Conservation (phyloP, 1,284 basidiomycete genomes). For the Marasmius sp. region DNA sequence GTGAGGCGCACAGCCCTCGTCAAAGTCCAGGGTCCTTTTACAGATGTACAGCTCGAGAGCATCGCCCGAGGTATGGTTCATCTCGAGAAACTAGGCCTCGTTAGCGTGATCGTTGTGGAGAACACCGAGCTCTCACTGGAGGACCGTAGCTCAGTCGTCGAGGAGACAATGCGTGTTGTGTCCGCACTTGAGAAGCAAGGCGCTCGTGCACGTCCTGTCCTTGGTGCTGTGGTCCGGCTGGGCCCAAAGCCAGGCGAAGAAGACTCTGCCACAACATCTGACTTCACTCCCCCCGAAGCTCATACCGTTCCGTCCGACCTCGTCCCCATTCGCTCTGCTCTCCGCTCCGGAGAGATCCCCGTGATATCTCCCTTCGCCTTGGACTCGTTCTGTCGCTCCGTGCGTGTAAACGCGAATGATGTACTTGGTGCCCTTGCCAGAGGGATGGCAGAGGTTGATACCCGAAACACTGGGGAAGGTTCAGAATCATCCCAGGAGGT, state of each 20-base stretch:
- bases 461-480: slow-evolving; percentile 30
- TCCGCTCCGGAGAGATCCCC: slow-evolving; percentile 92
- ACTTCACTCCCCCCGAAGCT: slow-evolving; percentile 58
- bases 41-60: slow-evolving; percentile 91
- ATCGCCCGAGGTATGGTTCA: slow-evolving; percentile 93
- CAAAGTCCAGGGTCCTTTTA: slow-evolving; percentile 97
- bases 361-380: slow-evolving; percentile 94
- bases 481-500: slow-evolving; percentile 46
- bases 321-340: slow-evolving; percentile 81
- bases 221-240: slow-evolving; percentile 83
- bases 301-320: slow-evolving; percentile 79
- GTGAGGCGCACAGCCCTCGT: slow-evolving; percentile 88
- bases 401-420: slow-evolving; percentile 88
- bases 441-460: slow-evolving; percentile 75
- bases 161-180: slow-evolving; percentile 85
- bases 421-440: slow-evolving; percentile 87
- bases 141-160: slow-evolving; percentile 62
- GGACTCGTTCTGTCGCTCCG: slow-evolving; percentile 86
- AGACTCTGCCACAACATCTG: slow-evolving; percentile 20
- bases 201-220: slow-evolving; percentile 83
- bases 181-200: slow-evolving; percentile 83
- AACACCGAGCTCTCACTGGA: slow-evolving; percentile 76
- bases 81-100: slow-evolving; percentile 92
- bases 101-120: slow-evolving; percentile 94
- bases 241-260: slow-evolving; percentile 70